Conservation (phyloP, 495 filamentous ascomycete genomes). For the Oidiodendron maius region DNA sequence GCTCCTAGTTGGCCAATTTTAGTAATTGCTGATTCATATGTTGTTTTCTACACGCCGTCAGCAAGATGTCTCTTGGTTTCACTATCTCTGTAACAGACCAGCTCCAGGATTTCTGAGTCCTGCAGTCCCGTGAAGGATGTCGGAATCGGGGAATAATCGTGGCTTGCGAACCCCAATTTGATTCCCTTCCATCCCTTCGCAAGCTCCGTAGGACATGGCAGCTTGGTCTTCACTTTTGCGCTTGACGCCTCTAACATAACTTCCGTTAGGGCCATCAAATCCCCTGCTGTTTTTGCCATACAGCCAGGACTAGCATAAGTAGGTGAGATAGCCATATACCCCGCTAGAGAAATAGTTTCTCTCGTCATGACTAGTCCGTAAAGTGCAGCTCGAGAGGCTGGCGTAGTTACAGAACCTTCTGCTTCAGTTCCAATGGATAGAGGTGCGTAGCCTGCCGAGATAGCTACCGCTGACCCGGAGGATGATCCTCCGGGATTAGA, state of each 20-base stretch:
- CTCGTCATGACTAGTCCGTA: slow-evolving; percentile 21
- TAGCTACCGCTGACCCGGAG: slow-evolving; percentile 40
- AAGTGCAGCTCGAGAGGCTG: slow-evolving; percentile 33
- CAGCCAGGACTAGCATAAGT: not conserved
- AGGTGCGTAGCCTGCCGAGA: slow-evolving; percentile 38
- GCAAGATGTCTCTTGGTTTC: too few relatives aligned
- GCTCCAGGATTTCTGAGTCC: not conserved
- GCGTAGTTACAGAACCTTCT: slow-evolving; percentile 32
- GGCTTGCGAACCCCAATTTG: not conserved
- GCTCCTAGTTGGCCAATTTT: not conserved
- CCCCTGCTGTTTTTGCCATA: not conserved
- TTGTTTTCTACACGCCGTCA: not conserved
- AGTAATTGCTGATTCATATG: not conserved
- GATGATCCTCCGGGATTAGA: slow-evolving; percentile 32
- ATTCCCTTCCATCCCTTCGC: not conserved
- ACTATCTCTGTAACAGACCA: not conserved
- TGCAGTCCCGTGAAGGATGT: not conserved
- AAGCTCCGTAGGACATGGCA: not conserved
- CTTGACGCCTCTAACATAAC: not conserved
- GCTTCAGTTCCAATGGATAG: slow-evolving; percentile 42
- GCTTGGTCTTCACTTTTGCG: not conserved
- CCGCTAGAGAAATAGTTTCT: not conserved
- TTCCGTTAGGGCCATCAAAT: not conserved
- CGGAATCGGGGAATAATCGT: not conserved
- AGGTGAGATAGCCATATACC: not conserved